These are phyloP conservation scores for Alternaria longipes DNA, from an alignment of 2,329 filamentous ascomycete genomes.

Conservation along the genomic window DNA sequence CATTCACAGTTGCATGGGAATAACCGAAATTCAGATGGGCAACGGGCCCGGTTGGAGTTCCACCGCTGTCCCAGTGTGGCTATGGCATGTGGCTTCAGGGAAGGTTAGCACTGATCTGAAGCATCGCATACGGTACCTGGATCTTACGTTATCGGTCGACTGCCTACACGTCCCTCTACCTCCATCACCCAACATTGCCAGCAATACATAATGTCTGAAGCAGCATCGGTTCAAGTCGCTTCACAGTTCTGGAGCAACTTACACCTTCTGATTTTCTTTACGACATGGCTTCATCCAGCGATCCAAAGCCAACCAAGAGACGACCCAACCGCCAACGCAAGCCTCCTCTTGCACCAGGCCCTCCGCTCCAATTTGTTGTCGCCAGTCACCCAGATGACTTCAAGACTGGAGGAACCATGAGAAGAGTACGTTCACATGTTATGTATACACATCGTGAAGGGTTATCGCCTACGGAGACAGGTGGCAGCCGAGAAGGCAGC, in stretches of 20 bases:
- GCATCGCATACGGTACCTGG: slow-evolving; percentile 18
- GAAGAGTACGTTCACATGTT: slow-evolving; percentile 48
- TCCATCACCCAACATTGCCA: background rate
- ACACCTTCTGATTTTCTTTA: background rate
- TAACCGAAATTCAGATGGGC: background rate
- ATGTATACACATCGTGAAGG: slow-evolving; percentile 49
- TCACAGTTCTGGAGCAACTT: background rate
- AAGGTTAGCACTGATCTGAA: slow-evolving; percentile 9
- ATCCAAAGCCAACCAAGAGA: slow-evolving; percentile 34
- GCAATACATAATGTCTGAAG: slow-evolving; percentile 10
- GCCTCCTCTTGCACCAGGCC: slow-evolving; percentile 45
- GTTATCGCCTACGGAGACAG: slow-evolving; percentile 26
- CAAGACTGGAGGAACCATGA: slow-evolving; percentile 42
- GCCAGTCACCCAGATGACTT: slow-evolving; percentile 48
- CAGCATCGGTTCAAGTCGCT: slow-evolving; percentile 2
- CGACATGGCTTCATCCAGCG: slow-evolving; percentile 34
- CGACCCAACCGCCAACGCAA: slow-evolving; percentile 41
- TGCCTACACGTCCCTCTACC: slow-evolving; percentile 3
- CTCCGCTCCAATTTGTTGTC: slow-evolving; percentile 45
- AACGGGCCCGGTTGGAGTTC: slow-evolving; percentile 5
- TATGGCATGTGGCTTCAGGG: slow-evolving; percentile 17
- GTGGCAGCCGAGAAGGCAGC: slow-evolving; percentile 29
- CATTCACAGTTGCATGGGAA: background rate
- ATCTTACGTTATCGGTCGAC: slow-evolving; percentile 17
- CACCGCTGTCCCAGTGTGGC: slow-evolving; percentile 19